Conservation (phyloP, 148 eudicot genomes). For the Spergularia marina region DNA sequence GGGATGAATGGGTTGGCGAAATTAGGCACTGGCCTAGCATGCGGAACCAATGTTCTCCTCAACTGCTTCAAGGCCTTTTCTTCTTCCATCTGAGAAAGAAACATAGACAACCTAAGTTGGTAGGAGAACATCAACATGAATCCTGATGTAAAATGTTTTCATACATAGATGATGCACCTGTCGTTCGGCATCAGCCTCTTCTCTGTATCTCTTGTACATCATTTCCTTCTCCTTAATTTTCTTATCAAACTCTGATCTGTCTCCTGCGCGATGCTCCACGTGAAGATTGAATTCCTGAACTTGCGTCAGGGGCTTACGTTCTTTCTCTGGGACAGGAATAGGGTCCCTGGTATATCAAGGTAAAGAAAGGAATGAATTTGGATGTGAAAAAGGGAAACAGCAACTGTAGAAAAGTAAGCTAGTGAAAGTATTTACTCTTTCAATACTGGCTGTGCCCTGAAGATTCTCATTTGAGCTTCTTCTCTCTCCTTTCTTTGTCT, state of each 20-base stretch:
- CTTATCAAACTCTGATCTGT: slow-evolving; percentile 86
- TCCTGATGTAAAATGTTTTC: neutral
- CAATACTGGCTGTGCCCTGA: slow-evolving; percentile 83
- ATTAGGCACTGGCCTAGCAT: slow-evolving; percentile 87
- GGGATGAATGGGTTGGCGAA: slow-evolving; percentile 73
- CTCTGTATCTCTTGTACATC: slow-evolving; percentile 85
- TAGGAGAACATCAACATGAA: neutral
- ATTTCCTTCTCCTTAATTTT: slow-evolving; percentile 83
- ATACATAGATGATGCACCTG: slow-evolving; percentile 41
- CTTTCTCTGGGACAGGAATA: slow-evolving; percentile 84
- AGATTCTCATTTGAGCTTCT: slow-evolving; percentile 76
- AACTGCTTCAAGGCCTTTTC: slow-evolving; percentile 94
- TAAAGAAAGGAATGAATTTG: neutral
- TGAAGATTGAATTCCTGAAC: slow-evolving; percentile 83
- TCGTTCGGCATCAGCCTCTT: slow-evolving; percentile 81
- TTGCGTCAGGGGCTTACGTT: slow-evolving; percentile 73
- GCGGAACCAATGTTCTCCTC: slow-evolving; percentile 83
- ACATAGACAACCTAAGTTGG: neutral
- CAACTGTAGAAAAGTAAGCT: neutral
- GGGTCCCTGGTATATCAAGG: slow-evolving; percentile 57
- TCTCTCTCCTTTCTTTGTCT: slow-evolving; percentile 62
- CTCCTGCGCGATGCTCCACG: slow-evolving; percentile 70
- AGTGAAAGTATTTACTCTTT: slow-evolving; percentile 49
- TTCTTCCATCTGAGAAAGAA: slow-evolving; percentile 74
- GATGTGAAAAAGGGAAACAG: too few species aligned